Percentiles rank a stretch among this genome's conserved stretches.
These are phyloP conservation scores for Fusarium sp. DNA, from an alignment of 2,329 filamentous ascomycete genomes.

Conservation along the genomic window DNA sequence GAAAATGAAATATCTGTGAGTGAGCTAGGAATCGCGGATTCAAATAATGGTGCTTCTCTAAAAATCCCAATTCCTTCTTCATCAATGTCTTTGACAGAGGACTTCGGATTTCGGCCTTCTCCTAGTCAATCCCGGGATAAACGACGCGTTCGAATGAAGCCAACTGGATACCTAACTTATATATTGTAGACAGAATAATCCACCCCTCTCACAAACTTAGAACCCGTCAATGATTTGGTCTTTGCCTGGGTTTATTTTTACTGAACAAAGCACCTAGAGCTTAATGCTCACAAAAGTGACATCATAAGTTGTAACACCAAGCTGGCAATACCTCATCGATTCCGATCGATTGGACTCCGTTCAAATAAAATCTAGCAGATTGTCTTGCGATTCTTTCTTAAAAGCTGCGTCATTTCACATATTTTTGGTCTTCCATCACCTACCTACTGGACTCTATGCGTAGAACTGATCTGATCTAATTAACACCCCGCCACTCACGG, in stretches of 20 bases:
- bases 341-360: conserved; percentile 11
- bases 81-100: not conserved
- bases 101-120: not conserved
- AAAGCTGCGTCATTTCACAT: not conserved
- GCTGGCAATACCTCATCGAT: conserved; percentile 27
- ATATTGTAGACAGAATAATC: not conserved
- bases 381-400: not conserved
- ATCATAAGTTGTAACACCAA: conserved; percentile 29
- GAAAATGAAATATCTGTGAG: not conserved
- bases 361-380: not conserved
- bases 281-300: conserved; percentile 24
- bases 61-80: not conserved
- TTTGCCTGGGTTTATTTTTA: not conserved
- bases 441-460: not conserved
- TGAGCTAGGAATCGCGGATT: not conserved
- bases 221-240: not conserved
- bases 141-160: not conserved
- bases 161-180: not conserved
- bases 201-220: not conserved
- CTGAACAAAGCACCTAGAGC: not conserved
- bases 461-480: not conserved
- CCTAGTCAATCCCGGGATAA: not conserved
- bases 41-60: not conserved
- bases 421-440: not conserved
- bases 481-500: not conserved